Conservation (phyloP, 257 asterid genomes). For the Prunella vulgaris region DNA sequence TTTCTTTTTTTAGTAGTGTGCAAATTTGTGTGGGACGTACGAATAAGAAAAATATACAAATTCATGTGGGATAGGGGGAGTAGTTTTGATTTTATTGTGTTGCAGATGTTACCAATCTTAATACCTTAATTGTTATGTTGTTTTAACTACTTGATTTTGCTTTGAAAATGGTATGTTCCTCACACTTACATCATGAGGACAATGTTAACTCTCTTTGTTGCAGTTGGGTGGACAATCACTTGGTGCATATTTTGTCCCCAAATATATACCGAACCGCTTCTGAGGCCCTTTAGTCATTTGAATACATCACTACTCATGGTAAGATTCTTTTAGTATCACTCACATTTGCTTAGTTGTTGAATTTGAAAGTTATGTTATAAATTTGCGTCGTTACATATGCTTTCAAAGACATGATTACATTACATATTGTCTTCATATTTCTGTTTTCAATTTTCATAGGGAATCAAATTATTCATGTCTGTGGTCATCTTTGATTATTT, state of each 20-base stretch:
- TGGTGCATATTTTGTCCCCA: conserved; percentile 85
- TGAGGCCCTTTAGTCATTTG: conserved; percentile 91
- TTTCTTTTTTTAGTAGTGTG: too few relatives aligned
- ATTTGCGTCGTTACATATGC: not conserved
- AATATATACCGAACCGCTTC: conserved; percentile 74
- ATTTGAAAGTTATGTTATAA: not conserved
- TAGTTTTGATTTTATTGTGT: not conserved
- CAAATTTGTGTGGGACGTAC: too few relatives aligned
- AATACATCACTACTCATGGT: conserved; percentile 83
- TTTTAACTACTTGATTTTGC: not conserved
- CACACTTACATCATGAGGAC: too few relatives aligned
- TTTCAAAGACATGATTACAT: not conserved
- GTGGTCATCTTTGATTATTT: not conserved
- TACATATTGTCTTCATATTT: not conserved
- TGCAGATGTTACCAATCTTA: not conserved
- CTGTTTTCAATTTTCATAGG: not conserved
- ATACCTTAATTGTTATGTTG: not conserved
- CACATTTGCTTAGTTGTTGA: not conserved
- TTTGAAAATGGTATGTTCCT: not conserved
- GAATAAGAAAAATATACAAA: too few relatives aligned
- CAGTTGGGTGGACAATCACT: conserved; percentile 97
- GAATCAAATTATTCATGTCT: not conserved
- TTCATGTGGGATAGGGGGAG: too few relatives aligned
- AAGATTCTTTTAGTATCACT: conserved; percentile 23
- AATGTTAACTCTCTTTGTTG: conserved; percentile 17